Evolutionary conservation across 2,329 filamentous ascomycete species (phyloP).

Genomic region (Paecilomyces variotii): DNA sequence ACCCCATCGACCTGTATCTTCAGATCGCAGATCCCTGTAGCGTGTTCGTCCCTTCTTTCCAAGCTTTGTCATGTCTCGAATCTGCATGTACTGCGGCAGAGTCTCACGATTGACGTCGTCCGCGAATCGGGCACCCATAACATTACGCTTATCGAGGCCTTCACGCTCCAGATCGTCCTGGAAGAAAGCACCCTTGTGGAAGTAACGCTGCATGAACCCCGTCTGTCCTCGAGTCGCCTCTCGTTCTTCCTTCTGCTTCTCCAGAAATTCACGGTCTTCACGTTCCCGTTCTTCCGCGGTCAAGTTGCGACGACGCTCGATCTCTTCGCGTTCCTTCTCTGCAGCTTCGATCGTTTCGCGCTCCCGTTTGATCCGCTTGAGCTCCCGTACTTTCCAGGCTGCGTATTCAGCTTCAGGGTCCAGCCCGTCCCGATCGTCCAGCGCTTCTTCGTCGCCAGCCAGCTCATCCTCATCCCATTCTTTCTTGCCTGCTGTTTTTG

Average conservation of each 20-base stretch:
- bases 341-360: conserved; percentile 74
- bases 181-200: conserved; percentile 95
- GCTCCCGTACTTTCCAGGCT: conserved; percentile 88
- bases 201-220: conserved; percentile 90
- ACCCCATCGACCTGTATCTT: conserved; percentile 86
- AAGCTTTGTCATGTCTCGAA: conserved; percentile 86
- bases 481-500: conserved; percentile 66
- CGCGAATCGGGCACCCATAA: conserved; percentile 75
- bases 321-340: conserved; percentile 79
- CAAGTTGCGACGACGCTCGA: conserved; percentile 79
- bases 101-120: conserved; percentile 83
- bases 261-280: conserved; percentile 74
- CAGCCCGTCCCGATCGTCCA: conserved; percentile 81
- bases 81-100: conserved; percentile 83
- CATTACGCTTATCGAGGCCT: conserved; percentile 69
- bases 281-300: conserved; percentile 76
- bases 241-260: conserved; percentile 67
- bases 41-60: conserved; percentile 86
- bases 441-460: conserved; percentile 59
- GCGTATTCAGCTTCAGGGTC: conserved; percentile 84
- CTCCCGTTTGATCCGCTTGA: conserved; percentile 80
- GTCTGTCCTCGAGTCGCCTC: conserved; percentile 72
- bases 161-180: conserved; percentile 69
- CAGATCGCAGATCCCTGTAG: conserved; percentile 78
- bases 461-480: conserved; percentile 71